These are phyloP conservation scores for Phytophthora brassicae DNA, from an alignment of 352 stramenopile genomes.

Conservation along the genomic window DNA sequence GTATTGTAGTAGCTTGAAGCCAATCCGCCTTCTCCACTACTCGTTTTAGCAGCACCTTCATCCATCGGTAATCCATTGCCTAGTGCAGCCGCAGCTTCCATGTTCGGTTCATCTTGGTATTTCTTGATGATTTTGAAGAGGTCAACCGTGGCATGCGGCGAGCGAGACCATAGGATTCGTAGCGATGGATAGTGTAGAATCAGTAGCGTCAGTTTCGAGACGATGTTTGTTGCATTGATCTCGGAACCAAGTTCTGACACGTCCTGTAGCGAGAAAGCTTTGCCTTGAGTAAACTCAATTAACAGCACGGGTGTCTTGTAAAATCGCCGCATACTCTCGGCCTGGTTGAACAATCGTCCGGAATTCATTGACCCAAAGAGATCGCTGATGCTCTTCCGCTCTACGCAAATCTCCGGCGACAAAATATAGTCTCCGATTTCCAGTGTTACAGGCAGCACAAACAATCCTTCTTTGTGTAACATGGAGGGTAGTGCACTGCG, in stretches of 20 bases:
- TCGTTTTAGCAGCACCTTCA: conserved; percentile 22
- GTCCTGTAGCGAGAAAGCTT: conserved; percentile 88
- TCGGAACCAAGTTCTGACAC: conserved; percentile 90
- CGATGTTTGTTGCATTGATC: conserved; percentile 92
- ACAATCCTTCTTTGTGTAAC: conserved; percentile 94
- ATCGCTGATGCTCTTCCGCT: conserved; percentile 95
- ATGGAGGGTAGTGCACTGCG: conserved; percentile 94
- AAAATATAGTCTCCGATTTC: conserved; percentile 98
- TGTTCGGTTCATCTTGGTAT: conserved; percentile 84
- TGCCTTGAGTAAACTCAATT: conserved; percentile 94
- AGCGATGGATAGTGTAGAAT: conserved; percentile 94
- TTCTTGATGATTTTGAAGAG: conserved; percentile 84
- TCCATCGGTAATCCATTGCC: conserved; percentile 44
- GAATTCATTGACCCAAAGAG: conserved; percentile 96
- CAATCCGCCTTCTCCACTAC: conserved; percentile 30
- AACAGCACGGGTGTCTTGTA: conserved; percentile 93
- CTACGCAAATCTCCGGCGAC: conserved; percentile 96
- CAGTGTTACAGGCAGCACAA: conserved; percentile 94
- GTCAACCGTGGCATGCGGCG: conserved; percentile 88
- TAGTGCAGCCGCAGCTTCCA: conserved; percentile 65
- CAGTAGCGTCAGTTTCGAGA: conserved; percentile 95
- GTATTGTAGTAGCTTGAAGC: conserved; percentile 85
- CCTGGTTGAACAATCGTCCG: conserved; percentile 95
- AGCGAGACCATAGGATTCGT: conserved; percentile 94
- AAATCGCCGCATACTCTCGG: conserved; percentile 79